Conservation (phyloP, 345 rosid species). For the Bruguiera sexangula region DNA sequence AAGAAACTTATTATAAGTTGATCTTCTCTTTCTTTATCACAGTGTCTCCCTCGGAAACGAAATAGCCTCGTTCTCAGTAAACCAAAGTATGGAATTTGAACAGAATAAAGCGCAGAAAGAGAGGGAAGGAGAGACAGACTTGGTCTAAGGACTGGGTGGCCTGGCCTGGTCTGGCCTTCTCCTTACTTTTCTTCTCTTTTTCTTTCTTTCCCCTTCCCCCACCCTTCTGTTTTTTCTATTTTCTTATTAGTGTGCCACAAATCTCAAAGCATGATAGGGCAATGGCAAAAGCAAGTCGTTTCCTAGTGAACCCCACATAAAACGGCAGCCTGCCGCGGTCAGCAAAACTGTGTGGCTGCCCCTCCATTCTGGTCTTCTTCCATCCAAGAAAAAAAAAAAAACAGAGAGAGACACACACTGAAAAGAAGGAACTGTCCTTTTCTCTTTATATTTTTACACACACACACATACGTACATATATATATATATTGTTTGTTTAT, state of each 20-base stretch:
- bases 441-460: not conserved
- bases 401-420: not conserved
- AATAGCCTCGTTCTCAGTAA: slow-evolving; percentile 67
- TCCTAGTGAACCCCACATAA: not conserved
- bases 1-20: slow-evolving; percentile 28
- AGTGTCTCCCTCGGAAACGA: slow-evolving; percentile 30
- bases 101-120: slow-evolving; percentile 67
- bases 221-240: slow-evolving; percentile 16
- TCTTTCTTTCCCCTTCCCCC: not conserved
- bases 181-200: not conserved
- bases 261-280: not conserved
- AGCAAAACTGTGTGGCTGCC: not conserved
- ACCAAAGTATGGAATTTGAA: slow-evolving; percentile 70
- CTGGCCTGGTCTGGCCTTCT: not conserved
- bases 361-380: not conserved
- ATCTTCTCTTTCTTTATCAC: slow-evolving; percentile 25
- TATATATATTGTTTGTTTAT: not conserved
- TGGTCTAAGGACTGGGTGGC: slow-evolving; percentile 15
- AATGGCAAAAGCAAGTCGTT: not conserved
- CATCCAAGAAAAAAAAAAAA: not conserved
- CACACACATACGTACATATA: no score
- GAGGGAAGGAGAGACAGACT: slow-evolving; percentile 29
- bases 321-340: not conserved
- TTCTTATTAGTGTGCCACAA: slow-evolving; percentile 15
- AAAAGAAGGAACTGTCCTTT: not conserved